Conservation (phyloP, 2,329 filamentous ascomycete genomes). For the Didymella pinodella region DNA sequence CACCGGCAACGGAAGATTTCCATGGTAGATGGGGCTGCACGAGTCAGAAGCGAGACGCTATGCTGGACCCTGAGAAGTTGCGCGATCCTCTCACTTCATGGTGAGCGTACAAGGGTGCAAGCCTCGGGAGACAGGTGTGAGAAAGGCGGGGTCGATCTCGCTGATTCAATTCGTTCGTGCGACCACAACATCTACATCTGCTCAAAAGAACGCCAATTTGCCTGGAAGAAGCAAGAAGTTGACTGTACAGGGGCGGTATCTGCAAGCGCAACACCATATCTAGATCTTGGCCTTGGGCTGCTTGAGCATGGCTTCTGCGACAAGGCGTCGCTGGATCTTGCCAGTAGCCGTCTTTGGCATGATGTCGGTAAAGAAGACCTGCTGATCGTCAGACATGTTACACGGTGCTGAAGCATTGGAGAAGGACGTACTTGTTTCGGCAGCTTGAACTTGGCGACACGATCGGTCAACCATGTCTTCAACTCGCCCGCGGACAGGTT, state of each 20-base stretch:
- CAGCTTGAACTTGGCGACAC: slow-evolving; percentile 83
- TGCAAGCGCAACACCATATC: slow-evolving; percentile 15
- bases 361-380: slow-evolving; percentile 81
- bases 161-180: slow-evolving; percentile 22
- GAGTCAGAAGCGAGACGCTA: slow-evolving; percentile 23
- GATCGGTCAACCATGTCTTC: slow-evolving; percentile 72
- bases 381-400: slow-evolving; percentile 30
- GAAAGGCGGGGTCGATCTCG: slow-evolving; percentile 14
- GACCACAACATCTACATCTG: slow-evolving; percentile 16
- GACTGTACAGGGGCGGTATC: slow-evolving; percentile 19
- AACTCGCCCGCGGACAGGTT: slow-evolving; percentile 65
- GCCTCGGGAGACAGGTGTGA: slow-evolving; percentile 6
- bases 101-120: slow-evolving; percentile 15
- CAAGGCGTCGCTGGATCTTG: slow-evolving; percentile 84
- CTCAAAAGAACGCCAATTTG: slow-evolving; percentile 6
- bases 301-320: slow-evolving; percentile 86
- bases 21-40: slow-evolving; percentile 15
- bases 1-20: slow-evolving; percentile 9
- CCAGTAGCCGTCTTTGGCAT: slow-evolving; percentile 95
- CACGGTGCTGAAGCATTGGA: slow-evolving; percentile 20
- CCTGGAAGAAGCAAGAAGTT: slow-evolving; percentile 5
- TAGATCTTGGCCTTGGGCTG: slow-evolving; percentile 62
- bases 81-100: slow-evolving; percentile 15
- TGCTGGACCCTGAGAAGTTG: slow-evolving; percentile 18
- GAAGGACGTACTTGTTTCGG: slow-evolving; percentile 72